Evolutionary conservation across 257 asterid genomes (phyloP), one percentile per base, ranked within the genome.

Genomic region (Solanum pinnatisectum): DNA sequence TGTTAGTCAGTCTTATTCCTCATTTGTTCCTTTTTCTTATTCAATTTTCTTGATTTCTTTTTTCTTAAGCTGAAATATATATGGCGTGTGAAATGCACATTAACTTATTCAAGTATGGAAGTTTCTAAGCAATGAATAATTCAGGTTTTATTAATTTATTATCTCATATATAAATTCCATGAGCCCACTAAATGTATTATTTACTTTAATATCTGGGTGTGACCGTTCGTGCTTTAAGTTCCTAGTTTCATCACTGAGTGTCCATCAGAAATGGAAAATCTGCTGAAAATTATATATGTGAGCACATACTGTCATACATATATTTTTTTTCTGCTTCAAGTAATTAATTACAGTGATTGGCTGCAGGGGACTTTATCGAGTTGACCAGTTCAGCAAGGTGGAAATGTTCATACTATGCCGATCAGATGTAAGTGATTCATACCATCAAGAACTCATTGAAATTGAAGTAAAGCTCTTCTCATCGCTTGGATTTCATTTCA

Each of bases 371-470:
- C 98, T 97, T 77, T 97, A 96, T 88, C 94, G 98, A 91, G 99
- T 97, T 86, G 98, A 97, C 92, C 99, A 96, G 90, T 97, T 96
- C 89, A 96, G 99, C 95, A 97, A 97, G 95, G 99, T 96, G 88
- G 99, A 97, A 93, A 96, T 97, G 99, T 97, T 97, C 92, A 84
- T 97, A 72, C 87, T 96, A 30, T 97, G 99, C 95, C 91, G 92
- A 86, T 98, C 98, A 2, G 98, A 96, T 87, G 98, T 96, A 83
- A 96, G 99, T 72, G 87, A 94, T 91, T 88, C 92, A 56, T 96
- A 91, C 91, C 99, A 92, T 36, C 93, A 94, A 87, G 96, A 97
- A 87, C 98, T 96, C 68, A 94, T 97, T 76, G 82, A 91, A 77
- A 94, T 97, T n/a, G 99, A 97, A 90, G 98, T 96, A 89, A 90